Evolutionary conservation across 441 rosid species (phyloP).

Genomic region (Raphanus hybrid): DNA sequence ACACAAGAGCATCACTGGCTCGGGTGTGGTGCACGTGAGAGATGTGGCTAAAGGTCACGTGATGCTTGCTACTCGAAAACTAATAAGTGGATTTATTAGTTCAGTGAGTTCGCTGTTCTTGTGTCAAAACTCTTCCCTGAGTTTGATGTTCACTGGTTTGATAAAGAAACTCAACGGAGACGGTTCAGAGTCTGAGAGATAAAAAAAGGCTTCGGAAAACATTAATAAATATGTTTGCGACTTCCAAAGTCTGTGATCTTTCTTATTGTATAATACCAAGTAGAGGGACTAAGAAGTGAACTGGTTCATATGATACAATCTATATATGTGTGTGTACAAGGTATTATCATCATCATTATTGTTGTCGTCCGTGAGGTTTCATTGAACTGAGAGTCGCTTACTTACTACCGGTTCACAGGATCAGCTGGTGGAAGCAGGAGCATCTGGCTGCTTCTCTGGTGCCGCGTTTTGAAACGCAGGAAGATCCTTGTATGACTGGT

Average conservation of each 20-base stretch:
- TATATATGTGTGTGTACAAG: conserved; percentile 7
- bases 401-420: conserved; percentile 12
- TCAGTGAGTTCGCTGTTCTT: conserved; percentile 61
- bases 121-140: conserved; percentile 68
- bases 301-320: conserved; percentile 22
- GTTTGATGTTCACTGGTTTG: no score
- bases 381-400: conserved; percentile 30
- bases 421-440: conserved; percentile 51
- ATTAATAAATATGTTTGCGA: conserved; percentile 21
- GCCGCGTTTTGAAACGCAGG: conserved; percentile 61
- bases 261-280: conserved; percentile 32
- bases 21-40: no score
- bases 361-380: conserved; percentile 1
- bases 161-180: no score
- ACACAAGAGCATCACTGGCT: no score
- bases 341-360: background rate
- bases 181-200: no score
- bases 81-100: no score
- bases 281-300: conserved; percentile 4
- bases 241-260: conserved; percentile 2
- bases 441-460: conserved; percentile 80
- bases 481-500: conserved; percentile 59
- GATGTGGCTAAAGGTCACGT: no score
- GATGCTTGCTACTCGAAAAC: no score
- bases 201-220: no score